phyloP scores from a whole-genome alignment of 148 eudicot species.

The Chenopodium formosanum region DNA sequence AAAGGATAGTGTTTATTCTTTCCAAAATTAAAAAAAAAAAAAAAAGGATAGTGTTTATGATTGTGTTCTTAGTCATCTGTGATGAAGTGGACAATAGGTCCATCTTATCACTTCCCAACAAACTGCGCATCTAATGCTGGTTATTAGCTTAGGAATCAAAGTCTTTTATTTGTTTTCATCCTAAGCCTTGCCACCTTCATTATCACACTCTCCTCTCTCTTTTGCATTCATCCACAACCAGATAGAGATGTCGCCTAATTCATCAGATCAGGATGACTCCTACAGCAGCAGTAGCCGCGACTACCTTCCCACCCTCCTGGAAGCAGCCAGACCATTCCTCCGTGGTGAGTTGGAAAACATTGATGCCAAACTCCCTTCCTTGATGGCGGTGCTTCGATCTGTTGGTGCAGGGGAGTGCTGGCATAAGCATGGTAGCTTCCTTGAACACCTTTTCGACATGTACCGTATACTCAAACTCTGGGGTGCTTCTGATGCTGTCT shows the following conservation, averaged over 20 bases:
- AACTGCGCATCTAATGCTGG: too few species aligned
- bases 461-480: conserved; percentile 71
- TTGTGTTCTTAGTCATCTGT: too few species aligned
- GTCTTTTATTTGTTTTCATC: too few species aligned
- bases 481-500: conserved; percentile 52
- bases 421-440: conserved; percentile 97
- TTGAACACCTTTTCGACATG: conserved; percentile 68
- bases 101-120: too few species aligned
- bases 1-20: too few species aligned
- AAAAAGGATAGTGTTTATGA: too few species aligned
- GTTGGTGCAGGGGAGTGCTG: conserved; percentile 96
- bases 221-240: not conserved
- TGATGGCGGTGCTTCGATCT: conserved; percentile 54
- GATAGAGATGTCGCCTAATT: conserved; percentile 14
- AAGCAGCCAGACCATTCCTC: conserved; percentile 66
- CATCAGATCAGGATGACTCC: not conserved
- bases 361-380: conserved; percentile 50
- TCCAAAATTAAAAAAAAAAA: too few species aligned
- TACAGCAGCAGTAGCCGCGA: not conserved
- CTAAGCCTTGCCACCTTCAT: too few species aligned
- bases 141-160: too few species aligned
- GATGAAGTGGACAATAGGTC: too few species aligned
- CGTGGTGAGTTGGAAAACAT: conserved; percentile 61
- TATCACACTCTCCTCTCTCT: not conserved
- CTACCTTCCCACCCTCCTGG: conserved; percentile 27